These are phyloP conservation scores for Pleurotus eryngii DNA, from an alignment of 768 basidiomycete species.

Conservation along the genomic window DNA sequence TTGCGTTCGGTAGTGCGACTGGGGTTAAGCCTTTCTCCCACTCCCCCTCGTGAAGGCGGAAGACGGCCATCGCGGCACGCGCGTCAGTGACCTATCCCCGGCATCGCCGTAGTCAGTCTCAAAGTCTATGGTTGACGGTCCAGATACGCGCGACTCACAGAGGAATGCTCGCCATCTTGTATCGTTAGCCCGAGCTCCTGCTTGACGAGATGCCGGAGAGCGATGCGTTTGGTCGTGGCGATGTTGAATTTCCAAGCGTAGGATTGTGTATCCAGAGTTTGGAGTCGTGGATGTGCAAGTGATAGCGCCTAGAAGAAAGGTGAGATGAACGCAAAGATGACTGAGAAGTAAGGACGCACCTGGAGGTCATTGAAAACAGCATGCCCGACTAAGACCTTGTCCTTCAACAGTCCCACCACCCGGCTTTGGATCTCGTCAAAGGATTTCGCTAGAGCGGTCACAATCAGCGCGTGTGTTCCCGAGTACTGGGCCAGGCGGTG, in stretches of 20 bases:
- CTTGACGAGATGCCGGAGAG: slow-evolving; percentile 77
- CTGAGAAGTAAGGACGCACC: slow-evolving; percentile 34
- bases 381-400: slow-evolving; percentile 83
- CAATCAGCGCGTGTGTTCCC: neutral
- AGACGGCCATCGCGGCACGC: slow-evolving; percentile 93
- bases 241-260: slow-evolving; percentile 61
- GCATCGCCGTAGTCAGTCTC: no score
- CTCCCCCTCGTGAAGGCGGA: slow-evolving; percentile 71
- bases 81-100: slow-evolving; percentile 79
- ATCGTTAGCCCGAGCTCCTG: slow-evolving; percentile 78
- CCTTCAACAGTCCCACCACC: slow-evolving; percentile 74
- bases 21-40: slow-evolving; percentile 62
- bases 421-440: slow-evolving; percentile 79
- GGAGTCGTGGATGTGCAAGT: slow-evolving; percentile 63
- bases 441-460: slow-evolving; percentile 50
- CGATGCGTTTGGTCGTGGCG: slow-evolving; percentile 58
- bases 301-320: slow-evolving; percentile 50
- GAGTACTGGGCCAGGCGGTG: neutral
- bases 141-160: slow-evolving; percentile 48
- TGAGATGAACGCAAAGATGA: neutral
- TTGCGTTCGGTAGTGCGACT: neutral
- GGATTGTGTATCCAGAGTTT: slow-evolving; percentile 68
- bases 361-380: slow-evolving; percentile 90
- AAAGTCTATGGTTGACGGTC: no score
- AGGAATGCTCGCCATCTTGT: slow-evolving; percentile 89